phyloP scores from a whole-genome alignment of 2,329 filamentous ascomycete genomes.

The Scedosporium apiospermum region DNA sequence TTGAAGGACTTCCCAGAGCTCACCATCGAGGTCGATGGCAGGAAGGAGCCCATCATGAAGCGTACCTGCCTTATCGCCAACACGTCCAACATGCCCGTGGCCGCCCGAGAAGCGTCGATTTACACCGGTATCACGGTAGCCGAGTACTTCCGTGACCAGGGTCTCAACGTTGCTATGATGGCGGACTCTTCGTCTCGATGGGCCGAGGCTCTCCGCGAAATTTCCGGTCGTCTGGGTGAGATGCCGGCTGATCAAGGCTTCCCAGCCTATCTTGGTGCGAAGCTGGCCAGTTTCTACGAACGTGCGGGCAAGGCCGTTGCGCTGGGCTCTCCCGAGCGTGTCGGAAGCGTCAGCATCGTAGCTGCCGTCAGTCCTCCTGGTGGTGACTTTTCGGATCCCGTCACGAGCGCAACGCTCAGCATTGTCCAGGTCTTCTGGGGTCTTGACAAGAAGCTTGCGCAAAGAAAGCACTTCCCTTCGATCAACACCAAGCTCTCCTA shows the following conservation, averaged over 20 bases:
- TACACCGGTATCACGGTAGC: constrained; percentile 93
- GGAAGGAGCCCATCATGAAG: constrained; percentile 99
- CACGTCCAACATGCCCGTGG: constrained; percentile 99
- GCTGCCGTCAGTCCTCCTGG: constrained; percentile 94
- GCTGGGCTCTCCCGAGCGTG: constrained; percentile 79
- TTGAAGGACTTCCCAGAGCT: constrained; percentile 99
- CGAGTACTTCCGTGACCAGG: constrained; percentile 96
- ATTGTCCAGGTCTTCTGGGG: constrained; percentile 99
- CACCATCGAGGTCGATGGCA: constrained; percentile 85
- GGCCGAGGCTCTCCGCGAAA: constrained; percentile 97
- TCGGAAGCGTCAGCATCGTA: constrained; percentile 93
- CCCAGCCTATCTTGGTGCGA: constrained; percentile 92
- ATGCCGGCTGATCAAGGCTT: constrained; percentile 99
- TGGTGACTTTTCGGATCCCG: constrained; percentile 98
- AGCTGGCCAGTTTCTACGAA: constrained; percentile 98
- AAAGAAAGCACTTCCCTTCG: constrained; percentile 97
- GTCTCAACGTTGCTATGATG: constrained; percentile 99
- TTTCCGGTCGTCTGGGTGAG: constrained; percentile 96
- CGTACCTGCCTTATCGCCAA: constrained; percentile 97
- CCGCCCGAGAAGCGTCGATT: constrained; percentile 95
- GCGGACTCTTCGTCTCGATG: constrained; percentile 96
- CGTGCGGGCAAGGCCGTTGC: constrained; percentile 81
- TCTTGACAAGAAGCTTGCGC: constrained; percentile 97
- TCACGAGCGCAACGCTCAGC: constrained; percentile 84
- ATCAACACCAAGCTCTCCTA: constrained; percentile 94